phyloP scores from a whole-genome alignment of 768 basidiomycete species.

The Suillus paluster region DNA sequence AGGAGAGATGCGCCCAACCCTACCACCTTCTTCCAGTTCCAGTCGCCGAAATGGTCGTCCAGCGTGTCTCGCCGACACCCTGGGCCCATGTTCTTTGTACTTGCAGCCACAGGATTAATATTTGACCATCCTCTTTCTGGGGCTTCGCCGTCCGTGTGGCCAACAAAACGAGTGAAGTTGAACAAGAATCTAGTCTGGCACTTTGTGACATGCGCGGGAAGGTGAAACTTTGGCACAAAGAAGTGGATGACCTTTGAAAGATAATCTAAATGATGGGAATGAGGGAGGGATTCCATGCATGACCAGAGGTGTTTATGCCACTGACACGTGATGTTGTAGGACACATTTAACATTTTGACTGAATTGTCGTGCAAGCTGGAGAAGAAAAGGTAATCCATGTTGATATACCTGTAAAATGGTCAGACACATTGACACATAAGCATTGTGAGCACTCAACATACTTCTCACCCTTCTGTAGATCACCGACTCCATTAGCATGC shows the following conservation, averaged over 20 bases:
- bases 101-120: slow-evolving; percentile 14
- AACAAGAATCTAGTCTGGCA: slow-evolving; percentile 16
- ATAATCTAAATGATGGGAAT: not conserved
- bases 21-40: not conserved
- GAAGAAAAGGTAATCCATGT: not conserved
- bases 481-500: not conserved
- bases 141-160: slow-evolving; percentile 25
- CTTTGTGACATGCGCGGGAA: slow-evolving; percentile 15
- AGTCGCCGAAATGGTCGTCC: not conserved
- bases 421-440: not conserved
- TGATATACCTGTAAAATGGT: not conserved
- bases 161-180: slow-evolving; percentile 12
- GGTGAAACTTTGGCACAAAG: slow-evolving; percentile 29
- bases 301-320: slow-evolving; percentile 17
- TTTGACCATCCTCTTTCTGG: slow-evolving; percentile 25
- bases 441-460: not conserved
- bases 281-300: slow-evolving; percentile 9
- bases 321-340: slow-evolving; percentile 29
- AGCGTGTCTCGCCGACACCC: slow-evolving; percentile 8
- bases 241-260: not conserved
- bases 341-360: slow-evolving; percentile 4
- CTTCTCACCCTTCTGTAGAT: slow-evolving; percentile 5
- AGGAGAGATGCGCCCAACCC: not conserved
- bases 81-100: slow-evolving; percentile 10
- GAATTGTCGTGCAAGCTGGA: not conserved